A percentile compares a stretch with the other conserved stretches of the same genome.
Evolutionary conservation across 2,329 filamentous ascomycete species (phyloP).

Genomic region (Claviceps pazoutovae): DNA sequence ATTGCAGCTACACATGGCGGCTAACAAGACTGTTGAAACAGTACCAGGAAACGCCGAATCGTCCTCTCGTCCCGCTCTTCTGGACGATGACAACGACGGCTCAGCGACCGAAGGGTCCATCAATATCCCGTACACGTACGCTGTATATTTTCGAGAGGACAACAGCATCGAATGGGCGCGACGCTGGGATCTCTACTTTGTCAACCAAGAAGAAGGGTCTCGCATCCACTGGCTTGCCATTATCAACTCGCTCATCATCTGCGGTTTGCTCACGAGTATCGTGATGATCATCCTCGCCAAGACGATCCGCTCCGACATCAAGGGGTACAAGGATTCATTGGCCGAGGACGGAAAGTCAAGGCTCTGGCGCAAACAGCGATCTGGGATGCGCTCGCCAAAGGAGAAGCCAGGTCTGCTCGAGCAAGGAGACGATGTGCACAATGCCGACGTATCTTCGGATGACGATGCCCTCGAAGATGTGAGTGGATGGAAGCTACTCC

Average conservation of each 20-base stretch:
- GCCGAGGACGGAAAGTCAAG: slow-evolving; percentile 53
- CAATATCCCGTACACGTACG: slow-evolving; percentile 74
- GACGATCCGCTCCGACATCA: slow-evolving; percentile 68
- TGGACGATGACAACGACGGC: slow-evolving; percentile 37
- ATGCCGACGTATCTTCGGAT: slow-evolving; percentile 38
- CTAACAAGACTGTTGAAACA: slow-evolving; percentile 33
- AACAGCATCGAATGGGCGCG: slow-evolving; percentile 67
- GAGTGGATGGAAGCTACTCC: slow-evolving; percentile 77
- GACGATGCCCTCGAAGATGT: slow-evolving; percentile 58
- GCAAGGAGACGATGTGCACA: slow-evolving; percentile 38
- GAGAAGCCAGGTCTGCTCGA: slow-evolving; percentile 51
- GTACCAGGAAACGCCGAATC: slow-evolving; percentile 38
- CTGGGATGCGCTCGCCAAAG: slow-evolving; percentile 13
- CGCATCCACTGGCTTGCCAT: slow-evolving; percentile 83
- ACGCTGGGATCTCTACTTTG: slow-evolving; percentile 82
- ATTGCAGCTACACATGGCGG: slow-evolving; percentile 54
- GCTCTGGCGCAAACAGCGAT: slow-evolving; percentile 33
- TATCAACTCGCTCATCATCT: slow-evolving; percentile 74
- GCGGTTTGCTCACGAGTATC: slow-evolving; percentile 61
- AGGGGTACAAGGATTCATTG: slow-evolving; percentile 51
- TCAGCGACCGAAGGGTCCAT: slow-evolving; percentile 53
- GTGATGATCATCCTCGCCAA: slow-evolving; percentile 70
- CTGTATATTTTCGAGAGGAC: slow-evolving; percentile 79
- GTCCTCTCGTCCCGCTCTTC: slow-evolving; percentile 36
- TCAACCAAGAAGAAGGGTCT: slow-evolving; percentile 69